A percentile compares a stretch with the other conserved stretches of the same genome.
phyloP scores from a whole-genome alignment of 305 asterid genomes.

The Rubia balearica region DNA sequence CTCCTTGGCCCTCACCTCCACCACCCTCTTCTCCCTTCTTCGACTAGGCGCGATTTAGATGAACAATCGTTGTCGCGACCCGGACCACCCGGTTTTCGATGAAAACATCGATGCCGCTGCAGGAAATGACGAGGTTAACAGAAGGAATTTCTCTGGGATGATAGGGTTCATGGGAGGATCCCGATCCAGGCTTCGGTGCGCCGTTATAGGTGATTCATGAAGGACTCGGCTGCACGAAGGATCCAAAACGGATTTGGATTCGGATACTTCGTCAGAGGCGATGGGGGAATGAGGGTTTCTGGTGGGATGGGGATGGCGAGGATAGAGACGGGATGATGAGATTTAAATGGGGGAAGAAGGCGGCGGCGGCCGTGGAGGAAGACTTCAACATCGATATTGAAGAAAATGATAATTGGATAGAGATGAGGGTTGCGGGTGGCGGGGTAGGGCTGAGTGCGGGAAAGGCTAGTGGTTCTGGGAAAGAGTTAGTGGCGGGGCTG shows the following conservation, averaged over 20 bases:
- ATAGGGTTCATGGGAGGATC: slow-evolving; percentile 7
- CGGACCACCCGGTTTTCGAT: slow-evolving; percentile 10
- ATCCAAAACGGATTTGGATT: slow-evolving; percentile 79
- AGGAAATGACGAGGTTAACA: slow-evolving; percentile 1
- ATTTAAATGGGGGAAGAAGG: slow-evolving; percentile 43
- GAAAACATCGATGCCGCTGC: too few species aligned
- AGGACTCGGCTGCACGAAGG: slow-evolving; percentile 43
- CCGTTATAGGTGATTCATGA: slow-evolving; percentile 83
- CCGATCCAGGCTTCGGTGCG: slow-evolving; percentile 41
- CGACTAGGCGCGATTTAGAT: slow-evolving; percentile 37
- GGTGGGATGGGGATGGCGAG: slow-evolving; percentile 65
- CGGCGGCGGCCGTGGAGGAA: too few species aligned
- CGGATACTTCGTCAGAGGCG: slow-evolving; percentile 42
- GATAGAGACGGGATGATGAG: slow-evolving; percentile 69
- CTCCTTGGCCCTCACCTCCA: slow-evolving; percentile 49
- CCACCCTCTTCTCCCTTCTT: slow-evolving; percentile 59
- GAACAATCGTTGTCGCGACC: background rate
- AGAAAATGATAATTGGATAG: slow-evolving; percentile 69
- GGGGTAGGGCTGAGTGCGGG: too few species aligned
- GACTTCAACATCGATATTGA: slow-evolving; percentile 35
- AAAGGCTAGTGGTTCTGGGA: too few species aligned
- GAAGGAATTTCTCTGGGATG: slow-evolving; percentile 12
- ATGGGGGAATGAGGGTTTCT: too few species aligned
- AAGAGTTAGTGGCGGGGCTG: too few species aligned
- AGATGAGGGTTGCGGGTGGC: too few species aligned